Percentiles rank a stretch among this genome's conserved stretches.
phyloP scores from a whole-genome alignment of 2,329 filamentous ascomycete genomes.

The Nemania serpens region DNA sequence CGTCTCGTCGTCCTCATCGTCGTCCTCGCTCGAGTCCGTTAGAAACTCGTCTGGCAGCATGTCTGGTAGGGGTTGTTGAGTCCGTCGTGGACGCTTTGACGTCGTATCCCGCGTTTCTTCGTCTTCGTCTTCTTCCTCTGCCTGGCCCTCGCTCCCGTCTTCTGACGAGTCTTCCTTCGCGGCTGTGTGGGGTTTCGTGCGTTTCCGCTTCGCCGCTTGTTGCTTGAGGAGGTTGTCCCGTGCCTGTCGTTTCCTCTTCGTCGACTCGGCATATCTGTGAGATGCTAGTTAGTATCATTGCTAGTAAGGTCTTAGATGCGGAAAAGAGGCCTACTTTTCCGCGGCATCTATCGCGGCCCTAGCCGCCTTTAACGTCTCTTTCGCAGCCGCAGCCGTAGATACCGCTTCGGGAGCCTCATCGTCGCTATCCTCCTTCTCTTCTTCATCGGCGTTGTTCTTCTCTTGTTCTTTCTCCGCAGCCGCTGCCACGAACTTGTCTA shows the following conservation, averaged over 20 bases:
- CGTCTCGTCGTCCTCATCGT: conserved; percentile 23
- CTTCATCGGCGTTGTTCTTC: neutral
- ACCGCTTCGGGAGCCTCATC: conserved; percentile 64
- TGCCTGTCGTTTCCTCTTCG: conserved; percentile 61
- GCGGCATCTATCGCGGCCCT: conserved; percentile 55
- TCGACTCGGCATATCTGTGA: conserved; percentile 53
- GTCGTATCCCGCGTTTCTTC: conserved; percentile 34
- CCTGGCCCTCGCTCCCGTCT: conserved; percentile 6
- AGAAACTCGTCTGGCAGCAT: conserved; percentile 60
- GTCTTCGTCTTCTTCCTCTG: conserved; percentile 15
- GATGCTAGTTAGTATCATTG: conserved; percentile 10
- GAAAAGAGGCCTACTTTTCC: conserved; percentile 53
- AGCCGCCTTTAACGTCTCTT: conserved; percentile 51
- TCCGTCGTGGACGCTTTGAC: conserved; percentile 41
- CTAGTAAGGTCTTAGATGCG: neutral
- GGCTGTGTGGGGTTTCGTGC: conserved; percentile 22
- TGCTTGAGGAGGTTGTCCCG: conserved; percentile 59
- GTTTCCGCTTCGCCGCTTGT: conserved; percentile 58
- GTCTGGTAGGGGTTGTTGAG: conserved; percentile 45
- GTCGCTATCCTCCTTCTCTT: conserved; percentile 46
- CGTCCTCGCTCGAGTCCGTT: conserved; percentile 48
- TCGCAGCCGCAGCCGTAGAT: conserved; percentile 56
- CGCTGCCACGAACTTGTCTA: conserved; percentile 40
- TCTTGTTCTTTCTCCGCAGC: conserved; percentile 30
- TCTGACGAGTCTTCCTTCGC: conserved; percentile 13